Evolutionary conservation across 768 basidiomycete species (phyloP).

Genomic region (Baorangia bicolor): DNA sequence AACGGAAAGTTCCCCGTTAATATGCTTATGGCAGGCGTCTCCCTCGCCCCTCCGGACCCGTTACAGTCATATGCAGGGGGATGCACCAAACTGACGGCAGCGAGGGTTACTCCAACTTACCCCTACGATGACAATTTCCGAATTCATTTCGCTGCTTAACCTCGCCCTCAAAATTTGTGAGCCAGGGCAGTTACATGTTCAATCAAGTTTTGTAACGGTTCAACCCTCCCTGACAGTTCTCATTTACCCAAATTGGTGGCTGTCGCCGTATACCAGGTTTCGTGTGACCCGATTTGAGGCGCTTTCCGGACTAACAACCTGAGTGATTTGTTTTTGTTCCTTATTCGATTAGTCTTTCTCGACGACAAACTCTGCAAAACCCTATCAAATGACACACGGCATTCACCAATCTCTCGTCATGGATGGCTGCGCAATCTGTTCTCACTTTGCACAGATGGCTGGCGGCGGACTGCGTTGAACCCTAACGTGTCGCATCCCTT

Average conservation of each 20-base stretch:
- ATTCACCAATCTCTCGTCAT: conserved; percentile 24
- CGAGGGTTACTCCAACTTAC: conserved; percentile 13
- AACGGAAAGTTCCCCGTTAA: conserved; percentile 28
- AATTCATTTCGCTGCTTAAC: conserved; percentile 19
- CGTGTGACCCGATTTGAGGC: conserved; percentile 23
- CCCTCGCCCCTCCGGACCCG: conserved; percentile 22
- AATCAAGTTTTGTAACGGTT: conserved; percentile 29
- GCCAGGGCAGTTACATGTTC: conserved; percentile 27
- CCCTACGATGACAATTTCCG: conserved; percentile 19
- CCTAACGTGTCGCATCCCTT: conserved; percentile 21
- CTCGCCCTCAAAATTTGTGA: conserved; percentile 21
- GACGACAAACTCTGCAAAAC: conserved; percentile 35
- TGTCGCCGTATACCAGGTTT: conserved; percentile 19
- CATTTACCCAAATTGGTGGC: conserved; percentile 33
- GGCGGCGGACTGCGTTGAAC: conserved; percentile 23
- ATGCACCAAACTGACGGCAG: conserved; percentile 26
- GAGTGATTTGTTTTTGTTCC: conserved; percentile 22
- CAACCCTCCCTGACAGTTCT: conserved; percentile 24
- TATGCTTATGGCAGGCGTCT: conserved; percentile 30
- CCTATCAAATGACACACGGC: conserved; percentile 38
- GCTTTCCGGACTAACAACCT: conserved; percentile 17
- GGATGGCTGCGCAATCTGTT: conserved; percentile 29
- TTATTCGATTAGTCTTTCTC: conserved; percentile 37
- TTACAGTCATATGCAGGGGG: conserved; percentile 38
- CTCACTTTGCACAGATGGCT: conserved; percentile 26